These are phyloP conservation scores for Colletotrichum sp. DNA, from an alignment of 2,329 filamentous ascomycete species.

Conservation along the genomic window DNA sequence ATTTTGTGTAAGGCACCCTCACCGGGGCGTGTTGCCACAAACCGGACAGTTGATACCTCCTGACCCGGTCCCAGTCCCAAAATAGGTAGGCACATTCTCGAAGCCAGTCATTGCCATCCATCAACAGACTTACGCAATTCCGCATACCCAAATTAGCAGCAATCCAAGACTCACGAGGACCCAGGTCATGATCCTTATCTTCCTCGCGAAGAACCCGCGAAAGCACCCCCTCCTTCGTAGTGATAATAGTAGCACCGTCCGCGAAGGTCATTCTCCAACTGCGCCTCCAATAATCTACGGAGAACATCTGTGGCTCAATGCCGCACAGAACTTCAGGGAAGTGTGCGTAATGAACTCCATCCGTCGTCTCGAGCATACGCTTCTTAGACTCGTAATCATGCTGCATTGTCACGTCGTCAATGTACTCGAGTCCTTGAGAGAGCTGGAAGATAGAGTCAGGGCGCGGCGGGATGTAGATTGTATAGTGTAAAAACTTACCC, in stretches of 20 bases:
- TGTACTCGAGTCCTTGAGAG: background rate
- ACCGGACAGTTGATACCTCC: fast-evolving
- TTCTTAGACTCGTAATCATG: background rate
- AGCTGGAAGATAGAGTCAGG: background rate
- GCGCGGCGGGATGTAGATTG: background rate
- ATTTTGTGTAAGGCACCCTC: fast-evolving
- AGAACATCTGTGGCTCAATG: background rate
- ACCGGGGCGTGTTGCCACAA: no score
- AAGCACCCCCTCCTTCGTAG: background rate
- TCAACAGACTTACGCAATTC: background rate
- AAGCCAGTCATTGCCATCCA: background rate
- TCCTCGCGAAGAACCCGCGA: background rate
- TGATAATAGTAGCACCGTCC: background rate
- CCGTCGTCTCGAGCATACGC: no score
- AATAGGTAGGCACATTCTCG: background rate
- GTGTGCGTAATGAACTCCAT: no score
- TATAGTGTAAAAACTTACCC: fast-evolving
- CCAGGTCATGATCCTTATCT: background rate
- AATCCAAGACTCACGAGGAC: background rate
- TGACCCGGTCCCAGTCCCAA: background rate
- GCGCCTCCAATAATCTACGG: no score
- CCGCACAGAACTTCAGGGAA: no score
- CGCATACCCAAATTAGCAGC: background rate
- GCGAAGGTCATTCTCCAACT: no score
- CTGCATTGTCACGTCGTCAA: fast-evolving